Percentiles rank a stretch among this genome's conserved stretches.
These are phyloP conservation scores for Zygosaccharomyces lentus DNA, from an alignment of 805 yeast species.

Conservation along the genomic window DNA sequence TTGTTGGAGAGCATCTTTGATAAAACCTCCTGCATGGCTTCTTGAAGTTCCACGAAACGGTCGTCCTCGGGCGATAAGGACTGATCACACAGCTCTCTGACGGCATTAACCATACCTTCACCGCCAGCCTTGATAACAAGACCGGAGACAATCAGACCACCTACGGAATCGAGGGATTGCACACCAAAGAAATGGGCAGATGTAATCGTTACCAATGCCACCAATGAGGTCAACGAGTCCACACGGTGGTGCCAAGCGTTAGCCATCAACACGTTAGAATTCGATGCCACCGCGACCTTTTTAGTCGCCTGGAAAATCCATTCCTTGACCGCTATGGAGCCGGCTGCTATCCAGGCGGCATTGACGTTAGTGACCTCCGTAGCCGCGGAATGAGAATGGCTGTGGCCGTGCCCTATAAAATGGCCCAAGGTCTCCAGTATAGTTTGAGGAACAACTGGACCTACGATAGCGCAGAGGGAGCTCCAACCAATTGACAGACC, in stretches of 20 bases:
- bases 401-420: conserved; percentile 32
- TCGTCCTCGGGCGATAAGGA: conserved; percentile 52
- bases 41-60: conserved; percentile 43
- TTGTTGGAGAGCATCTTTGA: conserved; percentile 40
- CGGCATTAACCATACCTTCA: conserved; percentile 63
- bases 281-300: conserved; percentile 68
- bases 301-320: conserved; percentile 81
- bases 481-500: conserved; percentile 90
- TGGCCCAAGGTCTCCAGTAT: conserved; percentile 50
- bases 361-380: conserved; percentile 61
- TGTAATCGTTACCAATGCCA: conserved; percentile 82
- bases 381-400: conserved; percentile 35
- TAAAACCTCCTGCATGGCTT: conserved; percentile 36
- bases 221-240: conserved; percentile 86
- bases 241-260: conserved; percentile 99
- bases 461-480: conserved; percentile 62
- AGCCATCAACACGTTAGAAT: conserved; percentile 87
- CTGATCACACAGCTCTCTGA: conserved; percentile 73
- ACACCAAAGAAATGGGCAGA: conserved; percentile 75
- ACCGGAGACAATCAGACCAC: conserved; percentile 81
- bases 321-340: conserved; percentile 81
- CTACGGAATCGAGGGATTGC: conserved; percentile 86
- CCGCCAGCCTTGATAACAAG: conserved; percentile 82
- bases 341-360: conserved; percentile 96
- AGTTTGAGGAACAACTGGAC: conserved; percentile 61